Evolutionary conservation across 2,329 filamentous ascomycete species (phyloP), one percentile per base, ranked within the genome.

Genomic region (Alternaria sp.): DNA sequence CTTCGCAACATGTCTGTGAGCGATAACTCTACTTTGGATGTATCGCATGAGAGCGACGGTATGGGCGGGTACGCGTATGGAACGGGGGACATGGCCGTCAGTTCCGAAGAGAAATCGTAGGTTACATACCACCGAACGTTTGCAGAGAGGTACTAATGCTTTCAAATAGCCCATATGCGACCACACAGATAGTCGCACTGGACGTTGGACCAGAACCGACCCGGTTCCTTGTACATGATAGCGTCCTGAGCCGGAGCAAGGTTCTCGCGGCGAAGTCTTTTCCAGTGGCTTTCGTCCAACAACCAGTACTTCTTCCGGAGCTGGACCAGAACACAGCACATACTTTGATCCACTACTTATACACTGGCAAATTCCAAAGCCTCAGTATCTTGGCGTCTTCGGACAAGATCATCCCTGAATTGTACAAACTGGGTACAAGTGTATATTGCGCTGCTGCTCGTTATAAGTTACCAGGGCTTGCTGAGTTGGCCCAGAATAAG

Each of bases 361-460:
- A 73, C 38, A 72, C 66, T 4, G 65, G 64, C 0, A 61, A 54
- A 30, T 75, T 71, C 52, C 64, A 75, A 39, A 57, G 57, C 2
- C 56, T 73, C 7, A 34, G 53, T 5, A 41, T 48, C 4, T 11
- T 51, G 9, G 46, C 55, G 8, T 38, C 57, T 0, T 43, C 18
- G 2, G 58, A 64, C 3, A 54, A 61, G 9, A 49, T 51, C 16
- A 43, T 57, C 5, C 6, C 63, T 3, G 24, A 56, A 2, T 56
- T 28, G 6, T 73, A 72, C 54, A 72, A 66, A 22, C 58, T 68
- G 2, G 59, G 67, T 8, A 69, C 68, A 0, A 68, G 69, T 47
- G 65, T 72, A 0, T 76, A 76, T 48, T 72, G 66, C 46, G 71
- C 72, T 1, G 73, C 74, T 3, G 54, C 65, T 2, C 65, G 66